Conservation (phyloP, 2,329 filamentous ascomycete species). For the Akanthomyces muscarius region DNA sequence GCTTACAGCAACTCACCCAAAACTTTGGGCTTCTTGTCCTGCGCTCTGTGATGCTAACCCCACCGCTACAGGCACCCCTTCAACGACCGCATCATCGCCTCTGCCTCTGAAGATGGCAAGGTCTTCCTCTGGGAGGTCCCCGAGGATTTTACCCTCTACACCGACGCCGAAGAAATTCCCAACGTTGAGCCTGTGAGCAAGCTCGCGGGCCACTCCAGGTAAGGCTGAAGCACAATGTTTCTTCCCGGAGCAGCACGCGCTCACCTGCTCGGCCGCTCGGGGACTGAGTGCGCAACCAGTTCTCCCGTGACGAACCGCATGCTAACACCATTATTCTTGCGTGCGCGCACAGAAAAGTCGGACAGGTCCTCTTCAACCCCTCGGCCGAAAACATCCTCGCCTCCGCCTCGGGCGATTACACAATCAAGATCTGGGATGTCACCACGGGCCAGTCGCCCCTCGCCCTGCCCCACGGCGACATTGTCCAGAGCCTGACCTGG, state of each 20-base stretch:
- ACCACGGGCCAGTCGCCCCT: conserved; percentile 70
- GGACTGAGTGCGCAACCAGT: not conserved
- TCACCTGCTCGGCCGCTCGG: not conserved
- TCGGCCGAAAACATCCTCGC: conserved; percentile 93
- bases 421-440: conserved; percentile 94
- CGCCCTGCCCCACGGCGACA: conserved; percentile 80
- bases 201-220: conserved; percentile 84
- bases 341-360: conserved; percentile 71
- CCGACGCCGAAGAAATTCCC: conserved; percentile 76
- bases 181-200: conserved; percentile 79
- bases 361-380: conserved; percentile 96
- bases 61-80: conserved; percentile 75
- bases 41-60: not conserved
- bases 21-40: not conserved
- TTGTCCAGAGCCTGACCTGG: conserved; percentile 95
- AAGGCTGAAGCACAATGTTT: conserved; percentile 19
- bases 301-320: not conserved
- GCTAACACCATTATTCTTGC: conserved; percentile 22
- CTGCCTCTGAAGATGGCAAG: conserved; percentile 94
- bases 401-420: conserved; percentile 91
- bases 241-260: no score
- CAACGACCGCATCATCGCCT: conserved; percentile 88
- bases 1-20: not conserved
- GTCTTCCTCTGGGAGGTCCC: conserved; percentile 96
- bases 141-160: conserved; percentile 76